phyloP scores from a whole-genome alignment of 192 early-diverging fungal species.

The Physocladia obscura region DNA sequence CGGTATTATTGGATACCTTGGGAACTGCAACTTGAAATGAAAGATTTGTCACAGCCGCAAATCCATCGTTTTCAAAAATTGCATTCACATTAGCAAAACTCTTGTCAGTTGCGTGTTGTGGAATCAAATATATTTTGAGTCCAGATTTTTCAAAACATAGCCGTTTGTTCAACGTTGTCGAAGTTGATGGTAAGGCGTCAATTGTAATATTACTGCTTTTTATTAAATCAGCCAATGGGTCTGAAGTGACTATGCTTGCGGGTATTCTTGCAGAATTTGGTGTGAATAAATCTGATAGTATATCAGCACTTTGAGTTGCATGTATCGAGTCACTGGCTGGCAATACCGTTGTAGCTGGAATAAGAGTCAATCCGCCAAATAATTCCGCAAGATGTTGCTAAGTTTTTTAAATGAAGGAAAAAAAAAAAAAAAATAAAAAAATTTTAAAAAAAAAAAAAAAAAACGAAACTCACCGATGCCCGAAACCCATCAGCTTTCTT shows the following conservation, averaged over 20 bases:
- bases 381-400: constrained; percentile 8
- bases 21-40: constrained; percentile 94
- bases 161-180: too few species aligned
- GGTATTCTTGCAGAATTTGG: neutral
- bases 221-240: constrained; percentile 65
- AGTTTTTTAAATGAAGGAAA: too few species aligned
- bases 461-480: too few species aligned
- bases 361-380: constrained; percentile 24
- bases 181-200: neutral
- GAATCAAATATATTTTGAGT: constrained; percentile 71
- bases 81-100: constrained; percentile 60
- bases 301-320: too few species aligned
- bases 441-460: too few species aligned
- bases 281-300: neutral
- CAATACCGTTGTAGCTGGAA: neutral
- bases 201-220: constrained; percentile 36
- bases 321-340: neutral
- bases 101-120: constrained; percentile 52
- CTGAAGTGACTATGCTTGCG: constrained; percentile 24
- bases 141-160: constrained; percentile 79
- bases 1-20: constrained; percentile 43
- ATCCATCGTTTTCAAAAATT: constrained; percentile 63
- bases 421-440: too few species aligned
- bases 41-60: constrained; percentile 62
- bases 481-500: constrained; percentile 60